Conservation (phyloP, 129 eudicot species). For the Chrysanthemum makinoi region DNA sequence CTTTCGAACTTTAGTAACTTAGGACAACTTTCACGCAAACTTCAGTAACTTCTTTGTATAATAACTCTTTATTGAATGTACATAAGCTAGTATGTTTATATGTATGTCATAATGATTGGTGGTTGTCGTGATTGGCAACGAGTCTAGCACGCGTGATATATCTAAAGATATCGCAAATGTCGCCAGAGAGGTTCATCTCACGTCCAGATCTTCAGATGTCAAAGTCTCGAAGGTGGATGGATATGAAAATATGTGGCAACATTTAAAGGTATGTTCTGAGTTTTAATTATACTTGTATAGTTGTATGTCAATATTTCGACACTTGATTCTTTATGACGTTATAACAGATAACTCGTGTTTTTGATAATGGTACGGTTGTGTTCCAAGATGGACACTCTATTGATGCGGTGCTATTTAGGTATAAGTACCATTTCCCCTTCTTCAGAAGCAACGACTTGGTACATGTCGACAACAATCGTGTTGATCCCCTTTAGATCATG, state of each 20-base stretch:
- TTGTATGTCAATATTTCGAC: not conserved
- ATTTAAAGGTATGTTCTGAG: constrained; percentile 41
- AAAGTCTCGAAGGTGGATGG: constrained; percentile 31
- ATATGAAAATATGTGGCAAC: constrained; percentile 53
- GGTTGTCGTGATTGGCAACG: constrained; percentile 64
- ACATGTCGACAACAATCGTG: constrained; percentile 52
- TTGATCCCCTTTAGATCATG: constrained; percentile 70
- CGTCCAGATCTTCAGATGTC: constrained; percentile 45
- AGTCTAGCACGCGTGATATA: constrained; percentile 62
- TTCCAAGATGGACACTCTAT: constrained; percentile 51
- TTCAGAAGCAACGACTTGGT: constrained; percentile 35
- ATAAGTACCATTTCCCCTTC: constrained; percentile 44
- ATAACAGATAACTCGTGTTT: constrained; percentile 39
- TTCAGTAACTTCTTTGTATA: too few relatives aligned
- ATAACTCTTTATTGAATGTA: too few relatives aligned
- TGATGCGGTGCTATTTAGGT: not conserved
- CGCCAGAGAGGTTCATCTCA: constrained; percentile 67
- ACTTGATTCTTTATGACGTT: not conserved
- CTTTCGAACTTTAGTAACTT: too few relatives aligned
- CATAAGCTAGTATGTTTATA: not conserved
- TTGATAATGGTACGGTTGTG: constrained; percentile 46
- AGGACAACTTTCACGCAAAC: too few relatives aligned
- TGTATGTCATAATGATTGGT: constrained; percentile 24
- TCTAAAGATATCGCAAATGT: constrained; percentile 52
- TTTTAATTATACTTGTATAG: not conserved